phyloP scores from a whole-genome alignment of 306 rosid species.

The Inga laurina region DNA sequence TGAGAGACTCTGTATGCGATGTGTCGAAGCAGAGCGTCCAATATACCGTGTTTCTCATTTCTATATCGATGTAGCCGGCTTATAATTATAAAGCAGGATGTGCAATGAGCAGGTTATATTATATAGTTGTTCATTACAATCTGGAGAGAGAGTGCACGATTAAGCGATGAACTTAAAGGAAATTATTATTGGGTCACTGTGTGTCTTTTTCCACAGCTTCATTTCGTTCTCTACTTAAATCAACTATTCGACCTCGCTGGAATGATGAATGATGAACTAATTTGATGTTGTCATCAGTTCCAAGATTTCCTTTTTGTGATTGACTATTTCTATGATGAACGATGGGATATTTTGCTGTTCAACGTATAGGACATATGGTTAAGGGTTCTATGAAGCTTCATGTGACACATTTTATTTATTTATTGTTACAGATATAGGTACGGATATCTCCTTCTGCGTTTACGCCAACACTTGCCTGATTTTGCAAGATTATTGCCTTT shows the following conservation, averaged over 20 bases:
- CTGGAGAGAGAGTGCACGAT: conserved; percentile 1
- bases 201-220: neutral
- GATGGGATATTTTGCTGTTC: neutral
- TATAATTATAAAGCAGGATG: neutral
- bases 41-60: conserved; percentile 18
- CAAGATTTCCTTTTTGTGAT: conserved; percentile 11
- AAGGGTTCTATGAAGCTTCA: neutral
- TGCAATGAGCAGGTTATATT: conserved; percentile 11
- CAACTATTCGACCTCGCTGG: neutral
- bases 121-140: neutral
- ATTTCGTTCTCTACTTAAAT: neutral
- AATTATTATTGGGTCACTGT: conserved; percentile 18
- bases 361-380: neutral
- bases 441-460: neutral
- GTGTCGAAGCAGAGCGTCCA: neutral
- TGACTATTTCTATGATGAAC: neutral
- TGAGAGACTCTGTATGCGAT: neutral
- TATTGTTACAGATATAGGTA: neutral
- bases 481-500: neutral
- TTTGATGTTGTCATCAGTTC: conserved; percentile 16
- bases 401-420: neutral
- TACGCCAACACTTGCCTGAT: no score
- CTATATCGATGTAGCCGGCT: neutral
- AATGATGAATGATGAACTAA: conserved; percentile 7
- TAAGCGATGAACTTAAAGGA: neutral